Base-by-base conservation (phyloP, 2,329 filamentous ascomycete genomes). In the Leptographium flavum region DNA sequence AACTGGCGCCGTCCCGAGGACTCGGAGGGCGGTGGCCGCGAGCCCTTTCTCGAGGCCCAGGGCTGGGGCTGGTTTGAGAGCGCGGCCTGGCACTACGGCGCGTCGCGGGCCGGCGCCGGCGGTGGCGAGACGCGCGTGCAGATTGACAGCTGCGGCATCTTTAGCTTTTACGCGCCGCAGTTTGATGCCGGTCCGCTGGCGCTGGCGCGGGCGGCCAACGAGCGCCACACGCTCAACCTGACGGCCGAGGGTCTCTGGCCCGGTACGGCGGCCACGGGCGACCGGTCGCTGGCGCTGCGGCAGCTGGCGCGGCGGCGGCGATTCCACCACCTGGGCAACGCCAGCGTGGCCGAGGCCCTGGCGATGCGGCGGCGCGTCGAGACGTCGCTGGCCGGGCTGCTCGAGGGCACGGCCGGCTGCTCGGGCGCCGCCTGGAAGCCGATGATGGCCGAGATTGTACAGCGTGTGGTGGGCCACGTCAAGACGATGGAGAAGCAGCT, bases 41-140 rank as follows among this genome's bases (percentile, higher is more conserved):
- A 68, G 49, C 65, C 66, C 1, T 69, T 68, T 37, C 51, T 64
- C n/a, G 41, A 45, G 5, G 56, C 57, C 3, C 63, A 66, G 47
- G 56, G 54, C 25, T 68, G 64, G 63, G 61, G 59, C 30, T 71
- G 68, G 68, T 68, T 69, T 48, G 53, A 59, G 21, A 65, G 64
- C 40, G 66, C 63, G 2, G 60, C 64, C 6, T 58, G 60, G 49
- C 64, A 67, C 50, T 67, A 69, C 45, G 66, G 65, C 1, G 60
- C 60, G 1, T 60, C 58, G 21, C 58, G 61, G 5, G 52, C 55
- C 10, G 61, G 63, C 2, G 55, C 60, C 2, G 65, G 66, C 2
- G 52, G 52, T 4, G 68, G 68, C 13, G 69, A 72, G 52, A 54
- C 57, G 15, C 55, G 67, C 17, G 60, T 66, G 1, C 60, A 57